Base-by-base conservation (phyloP, 2,329 filamentous ascomycete species). In the Trichoderma cornu-damae region DNA sequence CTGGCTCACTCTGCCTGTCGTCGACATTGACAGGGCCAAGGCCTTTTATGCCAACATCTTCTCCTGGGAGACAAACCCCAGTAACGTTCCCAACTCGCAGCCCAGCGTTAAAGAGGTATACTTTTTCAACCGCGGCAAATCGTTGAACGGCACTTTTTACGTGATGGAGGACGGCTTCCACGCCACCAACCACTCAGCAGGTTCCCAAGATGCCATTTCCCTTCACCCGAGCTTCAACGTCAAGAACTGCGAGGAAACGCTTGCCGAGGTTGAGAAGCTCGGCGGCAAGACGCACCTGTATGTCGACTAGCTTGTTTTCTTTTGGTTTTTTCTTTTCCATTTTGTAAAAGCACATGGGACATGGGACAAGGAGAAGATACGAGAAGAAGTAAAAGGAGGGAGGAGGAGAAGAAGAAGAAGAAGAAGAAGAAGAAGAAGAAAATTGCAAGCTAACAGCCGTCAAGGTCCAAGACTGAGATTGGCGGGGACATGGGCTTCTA, bases 1-100 rank as follows among this genome's bases (percentile, higher is more conserved):
- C 63, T 76, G 72, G 71, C 67, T 72, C 44, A 70, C 75, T 55
- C 62, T 76, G 12, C 72, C 73, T n/a, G 69, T 70, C 50, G 63
- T 60, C 26, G 66, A 73, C 60, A 57, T 72, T 12, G 46, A 59
- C 28, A 66, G 73, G 28, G 73, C 69, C 54, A 66, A 68, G 43
- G 67, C 65, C 38, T 75, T 77, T 64, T 75, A 75, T 60, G 64
- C 62, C 7, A 62, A 68, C 16, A 63, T 75, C 26, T 69, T 75
- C 20, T 64, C 61, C 32, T 72, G 71, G 72, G 65, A 71, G 16
- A 66, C 65, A 53, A 55, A 22, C 26, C 44, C 59, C 2, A 63
- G 69, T 30, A 53, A 62, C 22, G 56, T 60, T 22, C 61, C 62
- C 35, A 50, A 60, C 12, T 60, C 57, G n/a, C 20, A 49, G 3